Base-by-base conservation (phyloP, 2,329 filamentous ascomycete species). In the Ceratocystis huliohia region DNA sequence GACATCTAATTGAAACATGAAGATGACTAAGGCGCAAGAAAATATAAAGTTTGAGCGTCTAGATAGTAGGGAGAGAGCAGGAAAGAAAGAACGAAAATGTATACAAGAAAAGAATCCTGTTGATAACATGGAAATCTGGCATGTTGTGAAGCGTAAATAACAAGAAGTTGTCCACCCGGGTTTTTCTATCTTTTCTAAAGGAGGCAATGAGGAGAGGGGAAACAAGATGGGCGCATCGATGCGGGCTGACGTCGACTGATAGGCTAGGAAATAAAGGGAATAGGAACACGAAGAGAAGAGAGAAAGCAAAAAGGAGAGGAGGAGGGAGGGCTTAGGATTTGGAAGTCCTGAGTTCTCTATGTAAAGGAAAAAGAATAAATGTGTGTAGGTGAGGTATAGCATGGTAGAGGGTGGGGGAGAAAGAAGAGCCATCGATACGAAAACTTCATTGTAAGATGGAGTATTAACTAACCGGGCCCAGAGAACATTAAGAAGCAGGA, bases 201-300 rank as follows among this genome's bases (percentile, higher is more conserved):
- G 37, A 41, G 37, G 37, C 37, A 41, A 41, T 53, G 48, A 5
- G 48, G 48, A 1, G 20, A 20, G 20, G 46, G 46, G 46, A 48
- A 17, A 20, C 37, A 41, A 41, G 13, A 41, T 41, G 37, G 37
- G 37, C 13, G 13, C 37, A 41, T 41, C 37, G 37, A 15, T 15
- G 37, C 10, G 3, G 37, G 37, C 3, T 41, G 13, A 41, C 10
- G 10, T 41, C 37, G 37, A 41, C 10, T 41, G 10, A 41, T 41
- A 41, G 37, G 3, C 37, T 41, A 41, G 37, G 46, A 25, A 53
- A 53, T 53, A 53, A 53, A 53, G 20, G 10, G 48, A 53, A 53
- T 53, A 53, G 48, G 15, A 53, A 53, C 22, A 53, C 22, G 48
- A 59, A 59, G 30, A 37, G 56, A 59, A 37, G 30, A 59, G n/a